phyloP scores from a whole-genome alignment of 192 early-diverging fungal species.

The Mortierella alpina region DNA sequence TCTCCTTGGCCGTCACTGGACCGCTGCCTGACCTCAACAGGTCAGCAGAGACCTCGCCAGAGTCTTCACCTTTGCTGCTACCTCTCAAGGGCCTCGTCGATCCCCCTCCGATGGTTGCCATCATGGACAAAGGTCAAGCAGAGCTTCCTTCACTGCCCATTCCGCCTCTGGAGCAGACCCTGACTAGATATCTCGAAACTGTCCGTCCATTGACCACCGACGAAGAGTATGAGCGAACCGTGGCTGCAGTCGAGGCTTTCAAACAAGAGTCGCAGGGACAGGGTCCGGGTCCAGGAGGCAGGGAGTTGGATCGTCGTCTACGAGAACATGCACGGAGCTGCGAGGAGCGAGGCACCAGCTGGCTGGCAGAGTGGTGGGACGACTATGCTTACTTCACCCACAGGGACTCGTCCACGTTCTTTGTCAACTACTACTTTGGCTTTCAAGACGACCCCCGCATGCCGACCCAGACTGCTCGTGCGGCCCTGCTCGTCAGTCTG shows the following conservation, averaged over 20 bases:
- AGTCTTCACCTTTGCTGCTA: constrained; percentile 10
- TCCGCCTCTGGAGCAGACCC: constrained; percentile 66
- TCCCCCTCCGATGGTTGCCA: constrained; percentile 7
- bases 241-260: constrained; percentile 61
- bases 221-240: constrained; percentile 61
- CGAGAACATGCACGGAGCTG: constrained; percentile 57
- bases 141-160: constrained; percentile 63
- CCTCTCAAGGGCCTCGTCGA: neutral
- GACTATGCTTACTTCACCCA: constrained; percentile 51
- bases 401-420: constrained; percentile 50
- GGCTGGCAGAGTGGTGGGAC: constrained; percentile 56
- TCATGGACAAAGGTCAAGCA: constrained; percentile 51
- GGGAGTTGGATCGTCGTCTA: constrained; percentile 49
- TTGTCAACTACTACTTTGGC: constrained; percentile 53
- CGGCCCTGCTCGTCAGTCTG: constrained; percentile 44
- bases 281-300: constrained; percentile 1
- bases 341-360: constrained; percentile 57
- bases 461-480: constrained; percentile 50
- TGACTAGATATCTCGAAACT: constrained; percentile 58
- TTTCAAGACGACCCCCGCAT: constrained; percentile 49
- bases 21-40: constrained; percentile 47
- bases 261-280: constrained; percentile 17
- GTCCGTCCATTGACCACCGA: constrained; percentile 58
- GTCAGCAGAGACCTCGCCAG: constrained; percentile 44
- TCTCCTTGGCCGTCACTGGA: constrained; percentile 32